phyloP scores from a whole-genome alignment of 1,284 basidiomycete species.

The Ceraceosorus guamensis region DNA sequence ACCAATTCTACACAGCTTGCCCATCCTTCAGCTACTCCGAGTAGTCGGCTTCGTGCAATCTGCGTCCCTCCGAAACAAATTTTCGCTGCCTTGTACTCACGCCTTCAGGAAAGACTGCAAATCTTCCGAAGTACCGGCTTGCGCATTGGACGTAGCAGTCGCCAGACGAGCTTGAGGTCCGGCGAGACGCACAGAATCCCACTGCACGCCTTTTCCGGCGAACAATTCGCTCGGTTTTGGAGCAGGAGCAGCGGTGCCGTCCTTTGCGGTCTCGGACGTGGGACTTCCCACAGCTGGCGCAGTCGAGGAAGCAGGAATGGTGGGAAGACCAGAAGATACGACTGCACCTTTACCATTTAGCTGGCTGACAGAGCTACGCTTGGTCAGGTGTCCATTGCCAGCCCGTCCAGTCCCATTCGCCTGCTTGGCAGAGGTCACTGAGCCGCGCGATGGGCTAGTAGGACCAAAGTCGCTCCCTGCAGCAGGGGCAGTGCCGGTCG shows the following conservation, averaged over 20 bases:
- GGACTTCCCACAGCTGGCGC: neutral
- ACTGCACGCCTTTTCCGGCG: conserved; percentile 14
- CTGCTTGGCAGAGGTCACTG: neutral
- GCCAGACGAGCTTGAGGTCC: neutral
- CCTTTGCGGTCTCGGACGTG: neutral
- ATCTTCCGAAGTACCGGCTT: conserved; percentile 7
- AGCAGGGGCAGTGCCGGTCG: neutral
- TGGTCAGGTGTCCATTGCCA: neutral
- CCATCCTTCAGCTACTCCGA: too few relatives aligned
- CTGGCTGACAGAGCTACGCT: neutral
- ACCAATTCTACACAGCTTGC: too few relatives aligned
- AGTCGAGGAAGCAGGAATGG: too few relatives aligned
- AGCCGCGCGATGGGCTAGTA: neutral
- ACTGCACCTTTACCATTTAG: neutral
- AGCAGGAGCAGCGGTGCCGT: neutral
- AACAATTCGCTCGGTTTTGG: conserved; percentile 12
- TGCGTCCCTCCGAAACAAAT: too few relatives aligned
- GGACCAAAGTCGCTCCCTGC: too few relatives aligned
- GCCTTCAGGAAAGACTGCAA: conserved; percentile 14
- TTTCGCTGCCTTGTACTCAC: conserved; percentile 8
- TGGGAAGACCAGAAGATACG: too few relatives aligned
- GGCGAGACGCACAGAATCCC: conserved; percentile 8
- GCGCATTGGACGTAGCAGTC: neutral
- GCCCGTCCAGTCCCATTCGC: neutral
- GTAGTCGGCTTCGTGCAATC: too few relatives aligned